Percentiles rank a stretch among this genome's conserved stretches.
phyloP scores from a whole-genome alignment of 345 rosid genomes.

The Arabis hirsuta region DNA sequence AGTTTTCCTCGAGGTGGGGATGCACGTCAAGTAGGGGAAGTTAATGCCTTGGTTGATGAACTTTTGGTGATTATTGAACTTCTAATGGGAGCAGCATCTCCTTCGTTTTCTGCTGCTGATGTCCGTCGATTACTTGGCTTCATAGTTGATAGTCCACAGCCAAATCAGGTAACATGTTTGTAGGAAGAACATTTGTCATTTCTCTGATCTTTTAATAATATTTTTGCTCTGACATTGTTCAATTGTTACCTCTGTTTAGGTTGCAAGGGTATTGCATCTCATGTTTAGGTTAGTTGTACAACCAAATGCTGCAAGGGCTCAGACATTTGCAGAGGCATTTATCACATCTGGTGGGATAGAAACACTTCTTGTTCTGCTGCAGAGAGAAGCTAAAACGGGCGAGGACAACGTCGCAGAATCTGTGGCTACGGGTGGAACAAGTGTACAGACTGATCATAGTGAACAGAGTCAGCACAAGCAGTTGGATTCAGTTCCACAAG shows the following conservation, averaged over 20 bases:
- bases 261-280: slow-evolving; percentile 86
- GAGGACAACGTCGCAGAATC: slow-evolving; percentile 49
- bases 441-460: slow-evolving; percentile 43
- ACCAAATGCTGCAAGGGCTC: slow-evolving; percentile 80
- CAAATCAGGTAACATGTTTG: slow-evolving; percentile 72
- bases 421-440: slow-evolving; percentile 43
- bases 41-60: slow-evolving; percentile 97
- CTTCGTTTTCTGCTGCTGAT: slow-evolving; percentile 72
- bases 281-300: slow-evolving; percentile 88
- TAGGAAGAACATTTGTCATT: background rate
- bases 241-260: slow-evolving; percentile 51
- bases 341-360: slow-evolving; percentile 89
- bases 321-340: slow-evolving; percentile 77
- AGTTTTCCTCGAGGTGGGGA: slow-evolving; percentile 56
- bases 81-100: slow-evolving; percentile 79
- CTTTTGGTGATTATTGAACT: slow-evolving; percentile 96
- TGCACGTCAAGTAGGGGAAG: slow-evolving; percentile 80
- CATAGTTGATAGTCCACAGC: slow-evolving; percentile 90
- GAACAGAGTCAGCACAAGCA: slow-evolving; percentile 47
- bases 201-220: background rate
- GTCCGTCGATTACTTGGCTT: slow-evolving; percentile 81
- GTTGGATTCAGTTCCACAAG: slow-evolving; percentile 45
- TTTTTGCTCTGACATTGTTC: slow-evolving; percentile 26
- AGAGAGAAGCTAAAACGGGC: slow-evolving; percentile 88
- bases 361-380: slow-evolving; percentile 93